Percentiles rank a stretch among this genome's conserved stretches.
These are phyloP conservation scores for Setaria viridis DNA, from an alignment of 202 grass and related monocot genomes.

Conservation along the genomic window DNA sequence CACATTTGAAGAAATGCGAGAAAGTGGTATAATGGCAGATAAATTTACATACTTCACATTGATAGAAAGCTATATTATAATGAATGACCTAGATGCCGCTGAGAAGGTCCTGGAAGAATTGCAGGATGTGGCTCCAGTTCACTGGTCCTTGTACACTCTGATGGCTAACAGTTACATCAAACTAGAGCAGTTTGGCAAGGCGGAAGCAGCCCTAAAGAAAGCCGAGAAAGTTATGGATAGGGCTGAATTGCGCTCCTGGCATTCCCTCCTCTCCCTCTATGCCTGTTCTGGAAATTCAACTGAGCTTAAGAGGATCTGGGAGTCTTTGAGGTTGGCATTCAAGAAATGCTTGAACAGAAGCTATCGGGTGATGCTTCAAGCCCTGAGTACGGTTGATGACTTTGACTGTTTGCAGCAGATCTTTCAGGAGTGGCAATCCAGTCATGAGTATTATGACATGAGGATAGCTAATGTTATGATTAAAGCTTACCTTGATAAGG, in stretches of 20 bases:
- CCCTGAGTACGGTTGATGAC: conserved; percentile 55
- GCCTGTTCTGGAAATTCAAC: conserved; percentile 49
- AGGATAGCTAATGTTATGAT: conserved; percentile 59
- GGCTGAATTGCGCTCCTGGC: neutral
- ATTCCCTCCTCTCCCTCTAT: conserved; percentile 51
- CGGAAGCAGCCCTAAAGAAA: conserved; percentile 54
- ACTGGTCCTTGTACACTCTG: conserved; percentile 54
- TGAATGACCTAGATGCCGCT: conserved; percentile 45
- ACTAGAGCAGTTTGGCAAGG: conserved; percentile 42
- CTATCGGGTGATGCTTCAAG: conserved; percentile 56
- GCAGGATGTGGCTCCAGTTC: conserved; percentile 23
- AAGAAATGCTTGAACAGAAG: conserved; percentile 50
- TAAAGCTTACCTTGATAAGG: conserved; percentile 50
- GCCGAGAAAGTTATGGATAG: conserved; percentile 44
- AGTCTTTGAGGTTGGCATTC: conserved; percentile 46
- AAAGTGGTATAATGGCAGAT: conserved; percentile 34
- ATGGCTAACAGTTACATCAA: conserved; percentile 57
- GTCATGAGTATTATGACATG: conserved; percentile 40
- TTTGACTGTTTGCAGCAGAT: conserved; percentile 38
- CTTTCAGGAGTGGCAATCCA: conserved; percentile 60
- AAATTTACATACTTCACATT: conserved; percentile 44
- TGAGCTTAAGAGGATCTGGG: conserved; percentile 60
- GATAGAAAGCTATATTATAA: conserved; percentile 44
- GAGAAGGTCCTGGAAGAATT: conserved; percentile 50
- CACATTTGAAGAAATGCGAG: conserved; percentile 49